phyloP scores from a whole-genome alignment of 257 asterid species.

The Solanum commersonii region DNA sequence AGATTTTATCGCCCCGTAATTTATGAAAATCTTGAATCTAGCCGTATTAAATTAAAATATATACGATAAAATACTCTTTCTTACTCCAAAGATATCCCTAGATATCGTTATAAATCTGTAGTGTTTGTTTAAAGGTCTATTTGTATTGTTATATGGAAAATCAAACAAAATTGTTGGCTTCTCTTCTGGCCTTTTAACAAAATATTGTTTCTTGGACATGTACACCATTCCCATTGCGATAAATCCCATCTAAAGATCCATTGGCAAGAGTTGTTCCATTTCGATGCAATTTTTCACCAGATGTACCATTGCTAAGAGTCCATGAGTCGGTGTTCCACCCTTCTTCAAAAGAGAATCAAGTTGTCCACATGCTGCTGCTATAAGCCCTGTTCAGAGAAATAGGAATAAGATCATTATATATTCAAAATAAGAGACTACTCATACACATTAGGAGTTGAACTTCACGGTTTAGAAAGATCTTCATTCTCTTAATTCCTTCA shows the following conservation, averaged over 20 bases:
- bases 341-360: constrained; percentile 45
- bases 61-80: neutral
- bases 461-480: neutral
- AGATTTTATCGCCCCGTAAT: no score
- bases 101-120: neutral
- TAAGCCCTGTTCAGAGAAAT: constrained; percentile 35
- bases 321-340: constrained; percentile 8
- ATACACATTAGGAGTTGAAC: neutral
- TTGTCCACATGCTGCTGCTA: constrained; percentile 62
- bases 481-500: neutral
- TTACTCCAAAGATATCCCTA: neutral
- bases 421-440: neutral
- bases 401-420: neutral
- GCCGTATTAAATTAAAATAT: no score
- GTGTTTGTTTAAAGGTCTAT: neutral
- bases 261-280: constrained; percentile 38
- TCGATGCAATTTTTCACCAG: constrained; percentile 27
- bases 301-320: constrained; percentile 24
- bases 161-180: neutral
- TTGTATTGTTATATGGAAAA: neutral
- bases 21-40: no score
- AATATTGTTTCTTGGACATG: constrained; percentile 22
- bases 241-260: constrained; percentile 10
- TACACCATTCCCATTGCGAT: constrained; percentile 55
- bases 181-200: neutral